phyloP scores from a whole-genome alignment of 2,329 filamentous ascomycete genomes.

The Epichloe sibirici region DNA sequence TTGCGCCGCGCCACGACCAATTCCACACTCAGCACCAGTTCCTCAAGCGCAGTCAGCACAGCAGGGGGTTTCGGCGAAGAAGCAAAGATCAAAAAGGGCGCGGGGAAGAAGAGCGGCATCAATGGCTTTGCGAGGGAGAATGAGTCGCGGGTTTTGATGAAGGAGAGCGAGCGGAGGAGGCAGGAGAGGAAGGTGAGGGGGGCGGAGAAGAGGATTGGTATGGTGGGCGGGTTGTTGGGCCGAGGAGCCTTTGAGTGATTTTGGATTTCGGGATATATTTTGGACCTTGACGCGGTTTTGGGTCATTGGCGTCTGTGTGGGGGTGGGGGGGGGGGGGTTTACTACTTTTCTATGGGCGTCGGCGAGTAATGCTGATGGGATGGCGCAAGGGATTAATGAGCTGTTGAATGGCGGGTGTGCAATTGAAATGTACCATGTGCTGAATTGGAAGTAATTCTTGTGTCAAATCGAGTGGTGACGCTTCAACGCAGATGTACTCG shows the following conservation, averaged over 20 bases:
- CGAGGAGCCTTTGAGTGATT: conserved; percentile 30
- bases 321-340: too few relatives aligned
- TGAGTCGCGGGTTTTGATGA: conserved; percentile 41
- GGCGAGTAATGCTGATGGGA: too few relatives aligned
- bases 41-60: conserved; percentile 16
- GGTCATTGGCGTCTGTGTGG: too few relatives aligned
- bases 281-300: background rate
- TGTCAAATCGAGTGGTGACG: too few relatives aligned
- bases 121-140: conserved; percentile 48
- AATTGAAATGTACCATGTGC: too few relatives aligned
- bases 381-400: too few relatives aligned
- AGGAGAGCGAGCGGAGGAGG: conserved; percentile 44
- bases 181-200: conserved; percentile 48
- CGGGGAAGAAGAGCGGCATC: conserved; percentile 47
- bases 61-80: conserved; percentile 32
- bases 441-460: too few relatives aligned
- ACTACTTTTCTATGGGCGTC: too few relatives aligned
- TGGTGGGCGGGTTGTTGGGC: conserved; percentile 46
- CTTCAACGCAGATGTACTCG: too few relatives aligned
- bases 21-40: conserved; percentile 31
- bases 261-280: too few relatives aligned
- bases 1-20: conserved; percentile 64
- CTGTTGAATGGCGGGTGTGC: too few relatives aligned
- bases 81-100: conserved; percentile 46
- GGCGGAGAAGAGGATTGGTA: conserved; percentile 42